Evolutionary conservation across 1,284 basidiomycete genomes (phyloP), one percentile per base, ranked within the genome.

Genomic region (Microbotryum intermedium): DNA sequence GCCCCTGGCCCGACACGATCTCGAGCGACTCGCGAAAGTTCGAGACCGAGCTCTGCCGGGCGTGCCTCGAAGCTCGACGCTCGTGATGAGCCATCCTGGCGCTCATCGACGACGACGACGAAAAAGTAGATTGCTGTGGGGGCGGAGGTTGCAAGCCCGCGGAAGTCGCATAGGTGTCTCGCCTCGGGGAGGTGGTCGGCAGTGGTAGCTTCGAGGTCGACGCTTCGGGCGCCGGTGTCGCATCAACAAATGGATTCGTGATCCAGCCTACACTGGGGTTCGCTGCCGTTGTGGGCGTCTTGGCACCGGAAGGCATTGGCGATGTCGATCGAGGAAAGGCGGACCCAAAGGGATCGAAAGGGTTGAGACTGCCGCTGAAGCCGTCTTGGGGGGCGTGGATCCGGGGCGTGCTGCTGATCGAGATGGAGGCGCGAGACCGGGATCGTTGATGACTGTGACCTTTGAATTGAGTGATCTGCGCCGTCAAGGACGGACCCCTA

Each of bases 1-100:
- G 30, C 57, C 48, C 16, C 50, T 60, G 21, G 21, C 65, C 69
- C 3, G 66, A 64, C 43, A 72, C 68, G 44, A 72, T 66, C 54
- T 72, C 71, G 60, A 71, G 63, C 45, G 67, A 69, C 56, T 72
- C 71, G 53, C 70, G 55, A 30, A 68, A 59, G 58, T 70, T 72
- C 29, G 69, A 56, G 28, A 72, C 68, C 46, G 61, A 64, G 20
- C 62, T 61, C 10, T 59, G 58, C 20, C 71, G 67, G 6, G 57
- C 52, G 54, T 72, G 71, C 11, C 67, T 66, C 7, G 70, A 71
- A 10, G 61, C 59, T 20, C 65, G 56, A 4, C 71, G 65, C 20
- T 61, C 62, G 50, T 71, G 70, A 8, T 58, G 34, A 39, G 34
- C 34, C 16, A 39, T 39, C 11, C 34, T 39, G 13, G 13, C 11